phyloP scores from a whole-genome alignment of 176 grass and related monocot genomes.

The Juncus inflexus region DNA sequence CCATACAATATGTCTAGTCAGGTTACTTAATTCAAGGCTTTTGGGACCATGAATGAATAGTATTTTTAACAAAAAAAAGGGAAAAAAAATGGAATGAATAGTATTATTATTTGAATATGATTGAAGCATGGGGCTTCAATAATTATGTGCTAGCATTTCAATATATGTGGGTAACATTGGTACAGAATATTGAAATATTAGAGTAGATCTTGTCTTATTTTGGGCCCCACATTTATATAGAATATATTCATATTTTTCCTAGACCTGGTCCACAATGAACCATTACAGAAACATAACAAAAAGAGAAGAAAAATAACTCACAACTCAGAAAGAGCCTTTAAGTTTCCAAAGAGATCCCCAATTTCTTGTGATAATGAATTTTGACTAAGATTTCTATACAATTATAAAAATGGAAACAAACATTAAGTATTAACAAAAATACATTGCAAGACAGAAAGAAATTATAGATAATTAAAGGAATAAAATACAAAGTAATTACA shows the following conservation, averaged over 20 bases:
- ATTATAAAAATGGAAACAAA: constrained; percentile 20
- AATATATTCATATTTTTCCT: constrained; percentile 1
- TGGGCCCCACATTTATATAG: background rate
- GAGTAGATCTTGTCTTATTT: too few species aligned
- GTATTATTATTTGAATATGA: constrained; percentile 21
- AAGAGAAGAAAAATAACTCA: constrained; percentile 36
- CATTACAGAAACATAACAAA: constrained; percentile 13
- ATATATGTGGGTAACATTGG: background rate
- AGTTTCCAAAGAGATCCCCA: constrained; percentile 63
- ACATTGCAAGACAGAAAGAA: too few species aligned
- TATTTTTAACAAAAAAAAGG: background rate
- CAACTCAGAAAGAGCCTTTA: constrained; percentile 67
- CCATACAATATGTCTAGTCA: constrained; percentile 16
- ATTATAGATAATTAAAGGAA: constrained; percentile 9
- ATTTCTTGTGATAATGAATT: constrained; percentile 61
- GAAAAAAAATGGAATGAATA: background rate
- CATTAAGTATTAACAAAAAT: too few species aligned
- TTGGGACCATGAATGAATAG: constrained; percentile 1
- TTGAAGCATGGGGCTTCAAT: constrained; percentile 8
- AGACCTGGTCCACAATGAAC: constrained; percentile 4
- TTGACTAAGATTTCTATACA: constrained; percentile 81
- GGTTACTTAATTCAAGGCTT: constrained; percentile 13
- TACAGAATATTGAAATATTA: too few species aligned
- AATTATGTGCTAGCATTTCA: background rate
- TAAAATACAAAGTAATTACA: constrained; percentile 54